Conservation (phyloP, 2,329 filamentous ascomycete species). For the Claviceps sorghi region DNA sequence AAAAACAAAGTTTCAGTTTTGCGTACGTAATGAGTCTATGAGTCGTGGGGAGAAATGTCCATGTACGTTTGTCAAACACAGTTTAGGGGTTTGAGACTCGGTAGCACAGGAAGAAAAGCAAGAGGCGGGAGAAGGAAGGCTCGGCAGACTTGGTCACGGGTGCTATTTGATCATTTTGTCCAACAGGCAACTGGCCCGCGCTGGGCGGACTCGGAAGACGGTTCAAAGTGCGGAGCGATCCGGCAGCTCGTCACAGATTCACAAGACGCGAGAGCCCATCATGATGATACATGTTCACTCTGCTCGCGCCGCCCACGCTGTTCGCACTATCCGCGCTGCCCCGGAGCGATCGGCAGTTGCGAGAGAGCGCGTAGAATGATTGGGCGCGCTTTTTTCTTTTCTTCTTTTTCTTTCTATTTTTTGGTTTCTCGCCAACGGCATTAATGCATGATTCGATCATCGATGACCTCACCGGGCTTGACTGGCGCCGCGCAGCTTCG, state of each 20-base stretch:
- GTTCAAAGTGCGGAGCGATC: neutral
- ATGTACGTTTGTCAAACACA: neutral
- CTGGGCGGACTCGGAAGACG: neutral
- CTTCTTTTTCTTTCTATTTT: too few relatives aligned
- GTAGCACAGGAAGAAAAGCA: neutral
- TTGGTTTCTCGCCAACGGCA: neutral
- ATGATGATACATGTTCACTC: neutral
- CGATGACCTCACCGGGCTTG: constrained; percentile 6
- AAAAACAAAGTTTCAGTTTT: too few relatives aligned
- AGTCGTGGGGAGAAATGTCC: neutral
- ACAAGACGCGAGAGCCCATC: neutral
- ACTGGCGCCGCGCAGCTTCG: neutral
- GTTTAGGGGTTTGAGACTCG: too few relatives aligned
- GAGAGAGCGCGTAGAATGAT: neutral
- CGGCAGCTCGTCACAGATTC: neutral
- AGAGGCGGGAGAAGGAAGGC: neutral
- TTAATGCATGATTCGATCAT: neutral
- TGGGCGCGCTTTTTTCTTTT: neutral
- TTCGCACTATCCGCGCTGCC: neutral
- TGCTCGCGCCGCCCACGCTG: neutral
- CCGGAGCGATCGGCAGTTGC: constrained; percentile 7
- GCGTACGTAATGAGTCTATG: neutral
- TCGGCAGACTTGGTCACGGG: neutral
- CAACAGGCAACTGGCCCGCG: neutral
- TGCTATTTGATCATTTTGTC: neutral